Evolutionary conservation across 1,139 yeast genomes (phyloP), one percentile per base, ranked within the genome.

Genomic region (Diutina catenulata): DNA sequence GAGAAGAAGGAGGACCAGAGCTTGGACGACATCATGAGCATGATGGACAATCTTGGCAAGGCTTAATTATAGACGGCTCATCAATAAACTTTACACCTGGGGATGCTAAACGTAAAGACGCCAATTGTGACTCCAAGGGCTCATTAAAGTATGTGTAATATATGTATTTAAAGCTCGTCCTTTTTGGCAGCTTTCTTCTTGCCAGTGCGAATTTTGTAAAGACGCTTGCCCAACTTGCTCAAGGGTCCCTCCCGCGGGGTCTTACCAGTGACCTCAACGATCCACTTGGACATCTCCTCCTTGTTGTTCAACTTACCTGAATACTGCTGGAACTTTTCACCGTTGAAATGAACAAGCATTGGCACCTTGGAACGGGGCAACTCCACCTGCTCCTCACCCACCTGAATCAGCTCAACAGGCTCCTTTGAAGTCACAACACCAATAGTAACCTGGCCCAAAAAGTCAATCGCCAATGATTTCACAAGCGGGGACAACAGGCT

Each of bases 381-480:
- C 21, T 49, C 49, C 5, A 58, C 45, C 14, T 47, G 44, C 4
- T 46, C 41, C 2, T 54, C 60, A 13, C 49, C 53, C 16, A 55
- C 41, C 11, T 41, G 39, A 11, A 60, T 37, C 1, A 44, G 26
- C 1, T 45, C 40, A 3, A 41, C 40, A 3, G 14, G 16, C 19
- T 25, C 37, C 38, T 37, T 38, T 21, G 43, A 32, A 2, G 50
- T 32, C n/a, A 57, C 43, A 49, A 54, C 45, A 4, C 59, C 67
- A 43, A 67, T 56, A 27, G 55, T 53, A 19, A 56, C 50, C 0
- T 51, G 40, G 5, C 47, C 55, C 27, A 80, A 55, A 55, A 76
- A 82, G 50, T 88, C 95, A 39, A 82, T 68, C 3, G 94, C 91
- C 46, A 88, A 60, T 1, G 84, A 64, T 55, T 82, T 84, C 52